phyloP scores from a whole-genome alignment of 805 yeast species.

The Diddensiella transvaalensis region DNA sequence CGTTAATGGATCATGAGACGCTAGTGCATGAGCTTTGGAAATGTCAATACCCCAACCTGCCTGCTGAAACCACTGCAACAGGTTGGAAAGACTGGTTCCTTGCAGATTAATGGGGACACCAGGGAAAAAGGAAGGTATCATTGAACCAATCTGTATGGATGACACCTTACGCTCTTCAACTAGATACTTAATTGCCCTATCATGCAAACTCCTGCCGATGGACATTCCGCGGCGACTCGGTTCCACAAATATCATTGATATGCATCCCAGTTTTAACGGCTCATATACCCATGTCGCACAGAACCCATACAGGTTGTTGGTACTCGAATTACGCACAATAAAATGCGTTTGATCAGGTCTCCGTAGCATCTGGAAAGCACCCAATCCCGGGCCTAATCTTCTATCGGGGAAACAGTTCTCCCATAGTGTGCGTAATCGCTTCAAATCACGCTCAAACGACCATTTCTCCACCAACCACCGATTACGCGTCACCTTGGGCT shows the following conservation, averaged over 20 bases:
- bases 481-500: constrained; percentile 11
- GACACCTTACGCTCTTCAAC: constrained; percentile 42
- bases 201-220: constrained; percentile 52
- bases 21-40: constrained; percentile 8
- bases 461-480: constrained; percentile 59
- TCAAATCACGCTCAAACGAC: constrained; percentile 47
- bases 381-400: constrained; percentile 23
- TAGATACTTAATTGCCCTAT: constrained; percentile 49
- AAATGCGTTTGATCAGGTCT: constrained; percentile 40
- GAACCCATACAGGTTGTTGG: constrained; percentile 53
- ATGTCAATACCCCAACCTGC: constrained; percentile 25
- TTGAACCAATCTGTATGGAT: constrained; percentile 41
- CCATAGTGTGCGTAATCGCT: constrained; percentile 44
- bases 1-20: neutral
- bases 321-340: constrained; percentile 54
- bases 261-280: constrained; percentile 38
- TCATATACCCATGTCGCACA: constrained; percentile 51
- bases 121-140: constrained; percentile 45
- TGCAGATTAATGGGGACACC: constrained; percentile 20
- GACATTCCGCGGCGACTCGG: constrained; percentile 51
- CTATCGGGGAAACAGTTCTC: constrained; percentile 37
- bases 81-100: constrained; percentile 5
- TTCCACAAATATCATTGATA: constrained; percentile 49
- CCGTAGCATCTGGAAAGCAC: constrained; percentile 23
- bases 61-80: constrained; percentile 24